Conservation (phyloP, 2,329 filamentous ascomycete genomes). For the Thelonectria olida region DNA sequence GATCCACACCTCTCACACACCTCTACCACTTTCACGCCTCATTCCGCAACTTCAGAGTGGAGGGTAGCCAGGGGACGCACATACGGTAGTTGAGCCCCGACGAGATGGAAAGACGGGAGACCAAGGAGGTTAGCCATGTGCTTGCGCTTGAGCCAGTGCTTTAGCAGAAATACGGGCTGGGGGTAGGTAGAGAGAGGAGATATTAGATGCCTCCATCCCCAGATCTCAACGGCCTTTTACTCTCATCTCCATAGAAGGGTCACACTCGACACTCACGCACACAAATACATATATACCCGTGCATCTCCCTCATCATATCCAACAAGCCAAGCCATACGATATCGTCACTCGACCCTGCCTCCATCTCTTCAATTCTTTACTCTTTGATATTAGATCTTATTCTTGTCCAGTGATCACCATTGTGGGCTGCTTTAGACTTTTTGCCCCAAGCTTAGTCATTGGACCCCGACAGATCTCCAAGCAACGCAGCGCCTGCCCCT, state of each 20-base stretch:
- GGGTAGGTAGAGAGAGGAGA: slow-evolving; percentile 9
- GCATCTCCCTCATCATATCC: neutral
- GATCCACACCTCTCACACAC: slow-evolving; percentile 3
- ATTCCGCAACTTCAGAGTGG: slow-evolving; percentile 19
- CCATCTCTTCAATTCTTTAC: neutral
- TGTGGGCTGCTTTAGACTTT: neutral
- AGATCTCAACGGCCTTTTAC: slow-evolving; percentile 13
- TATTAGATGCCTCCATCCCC: slow-evolving; percentile 22
- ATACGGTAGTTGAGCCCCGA: slow-evolving; percentile 20
- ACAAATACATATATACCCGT: neutral
- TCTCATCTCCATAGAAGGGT: slow-evolving; percentile 4
- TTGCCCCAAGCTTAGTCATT: slow-evolving; percentile 16
- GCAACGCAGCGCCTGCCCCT: neutral
- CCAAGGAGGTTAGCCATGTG: slow-evolving; percentile 6
- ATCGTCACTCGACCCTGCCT: neutral
- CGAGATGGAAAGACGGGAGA: slow-evolving; percentile 9
- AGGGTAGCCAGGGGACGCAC: slow-evolving; percentile 6
- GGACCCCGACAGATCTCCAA: neutral
- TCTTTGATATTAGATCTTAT: neutral
- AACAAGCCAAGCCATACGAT: neutral
- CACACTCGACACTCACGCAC: slow-evolving; percentile 2
- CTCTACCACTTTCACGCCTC: neutral
- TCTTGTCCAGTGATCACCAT: neutral
- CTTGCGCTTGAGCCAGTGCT: slow-evolving; percentile 7
- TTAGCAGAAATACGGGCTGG: neutral